Evolutionary conservation across 2,329 filamentous ascomycete species (phyloP).

Genomic region (Fusarium sp.): DNA sequence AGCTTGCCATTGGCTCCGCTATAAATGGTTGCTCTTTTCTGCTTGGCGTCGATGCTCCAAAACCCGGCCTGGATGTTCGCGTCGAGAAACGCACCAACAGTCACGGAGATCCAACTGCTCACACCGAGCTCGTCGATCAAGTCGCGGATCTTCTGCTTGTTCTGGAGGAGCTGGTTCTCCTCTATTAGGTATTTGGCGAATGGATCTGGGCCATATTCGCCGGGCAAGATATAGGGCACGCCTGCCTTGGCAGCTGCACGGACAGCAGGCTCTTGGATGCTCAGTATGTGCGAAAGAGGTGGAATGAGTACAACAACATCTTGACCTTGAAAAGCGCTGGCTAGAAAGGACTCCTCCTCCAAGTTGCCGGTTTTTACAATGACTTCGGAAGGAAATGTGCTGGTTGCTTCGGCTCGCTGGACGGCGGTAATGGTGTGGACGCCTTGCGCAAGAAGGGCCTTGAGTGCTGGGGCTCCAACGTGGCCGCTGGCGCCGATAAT

Average conservation of each 20-base stretch:
- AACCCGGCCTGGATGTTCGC: constrained; percentile 20
- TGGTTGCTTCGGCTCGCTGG: constrained; percentile 20
- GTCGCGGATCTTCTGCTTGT: constrained; percentile 25
- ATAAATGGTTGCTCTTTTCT: constrained; percentile 23
- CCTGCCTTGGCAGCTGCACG: constrained; percentile 16
- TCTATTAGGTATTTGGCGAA: constrained; percentile 11
- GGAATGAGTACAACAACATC: constrained; percentile 28
- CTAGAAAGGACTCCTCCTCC: constrained; percentile 22
- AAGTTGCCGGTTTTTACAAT: constrained; percentile 17
- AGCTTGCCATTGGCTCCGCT: constrained; percentile 3
- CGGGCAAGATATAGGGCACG: constrained; percentile 14
- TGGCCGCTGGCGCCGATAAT: constrained; percentile 25
- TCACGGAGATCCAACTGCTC: constrained; percentile 31
- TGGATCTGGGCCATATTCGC: constrained; percentile 33
- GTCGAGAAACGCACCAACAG: constrained; percentile 25
- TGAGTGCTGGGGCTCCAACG: constrained; percentile 8
- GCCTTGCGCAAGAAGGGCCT: constrained; percentile 10
- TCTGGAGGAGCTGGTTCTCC: constrained; percentile 24
- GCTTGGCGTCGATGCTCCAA: constrained; percentile 20
- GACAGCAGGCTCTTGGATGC: constrained; percentile 29
- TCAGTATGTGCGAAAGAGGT: constrained; percentile 25
- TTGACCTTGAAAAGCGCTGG: constrained; percentile 9
- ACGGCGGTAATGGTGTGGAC: constrained; percentile 27
- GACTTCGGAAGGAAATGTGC: constrained; percentile 8
- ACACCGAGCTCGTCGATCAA: constrained; percentile 26